Base-by-base conservation (phyloP, 306 rosid genomes). In the Cucurbita moschata region DNA sequence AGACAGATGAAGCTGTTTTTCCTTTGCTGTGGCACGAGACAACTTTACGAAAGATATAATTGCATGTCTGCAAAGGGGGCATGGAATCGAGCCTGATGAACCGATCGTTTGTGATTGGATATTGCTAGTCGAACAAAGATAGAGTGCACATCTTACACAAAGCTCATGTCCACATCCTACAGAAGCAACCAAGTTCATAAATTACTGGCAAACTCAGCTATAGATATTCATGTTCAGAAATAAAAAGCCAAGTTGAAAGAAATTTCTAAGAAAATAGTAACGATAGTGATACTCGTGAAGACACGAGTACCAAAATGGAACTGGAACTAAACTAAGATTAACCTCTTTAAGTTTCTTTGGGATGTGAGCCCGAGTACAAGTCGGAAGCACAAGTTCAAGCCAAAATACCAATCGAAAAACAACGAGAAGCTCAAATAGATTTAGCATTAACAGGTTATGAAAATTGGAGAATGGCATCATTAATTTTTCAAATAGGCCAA, bases 81-180 rank as follows among this genome's bases (percentile, higher is more conserved):
- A 91, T 10, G 97, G 96, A 80, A 95, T 85, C 64, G 96, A 95
- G 56, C 97, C 97, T 35, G 91, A 84, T 59, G 91, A 88, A 44
- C 88, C 88, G 37, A 38, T 76, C 51, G 19, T 75, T 83, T 86
- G 96, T 8, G 89, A 82, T 69, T 89, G 81, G 74, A 85, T 80
- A 78, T 83, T 89, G 86, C 84, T 81, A 18, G 97, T 88, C 16
- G 96, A 89, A 85, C 99, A 95, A 74, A 95, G 96, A 83, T 89
- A 91, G 74, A 95, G 97, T 4, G 97, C 96, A 35, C 99, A 94
- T 81, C 87, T 86, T 40, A 89, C 91, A 74, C 99, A 95, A 62
- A 95, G 99, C 78, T 84, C 92, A 43, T 95, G 99, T 57, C 85
- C 79, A 65, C 99, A 95, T 78, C 99, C 99, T 95, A 82, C 79